Base-by-base conservation (phyloP, 805 yeast species). In the Candida morakotiae region DNA sequence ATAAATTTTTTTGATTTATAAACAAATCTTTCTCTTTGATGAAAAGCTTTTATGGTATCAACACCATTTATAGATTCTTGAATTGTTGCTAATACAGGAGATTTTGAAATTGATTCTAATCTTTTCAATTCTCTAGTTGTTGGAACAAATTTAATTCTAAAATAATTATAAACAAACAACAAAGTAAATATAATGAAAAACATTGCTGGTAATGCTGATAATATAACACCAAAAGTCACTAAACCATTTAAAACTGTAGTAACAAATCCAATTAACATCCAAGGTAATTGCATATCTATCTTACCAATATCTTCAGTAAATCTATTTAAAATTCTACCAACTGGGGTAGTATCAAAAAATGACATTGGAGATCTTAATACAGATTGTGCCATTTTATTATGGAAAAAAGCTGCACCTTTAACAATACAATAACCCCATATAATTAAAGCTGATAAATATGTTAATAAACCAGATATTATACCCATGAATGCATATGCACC, bases 301-400 rank as follows among this genome's bases (percentile, higher is more conserved):
- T 48, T 48, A 31, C 51, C 49, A 5, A 64, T 58, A 42, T 64
- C 71, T 21, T 63, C 67, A 5, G 69, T 47, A 38, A 64, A 64
- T 40, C 69, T 49, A 40, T 64, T 64, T 50, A 64, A 51, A 23
- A 64, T 58, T 44, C 69, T 44, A 3, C 69, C 71, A 22, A 62
- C 49, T 2, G 71, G 71, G 1, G 71, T 64, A 14, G 68, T 62
- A 40, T 64, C 71, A 35, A 64, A 64, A 38, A 63, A 64, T 11
- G 64, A 55, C 71, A 64, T 64, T 18, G 71, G 71, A 2, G 68
- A 55, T 39, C 66, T 51, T 37, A 64, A 50, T 1, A 64, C 60
- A 9, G 56, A 42, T 17, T 42, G 38, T 5, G 67, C 62, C 69
- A 64, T 62, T 15, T 49, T 52, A 29, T 63, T 65, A 39, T 64